phyloP scores from a whole-genome alignment of 1,284 basidiomycete genomes.

The Ceratobasidium sp. region DNA sequence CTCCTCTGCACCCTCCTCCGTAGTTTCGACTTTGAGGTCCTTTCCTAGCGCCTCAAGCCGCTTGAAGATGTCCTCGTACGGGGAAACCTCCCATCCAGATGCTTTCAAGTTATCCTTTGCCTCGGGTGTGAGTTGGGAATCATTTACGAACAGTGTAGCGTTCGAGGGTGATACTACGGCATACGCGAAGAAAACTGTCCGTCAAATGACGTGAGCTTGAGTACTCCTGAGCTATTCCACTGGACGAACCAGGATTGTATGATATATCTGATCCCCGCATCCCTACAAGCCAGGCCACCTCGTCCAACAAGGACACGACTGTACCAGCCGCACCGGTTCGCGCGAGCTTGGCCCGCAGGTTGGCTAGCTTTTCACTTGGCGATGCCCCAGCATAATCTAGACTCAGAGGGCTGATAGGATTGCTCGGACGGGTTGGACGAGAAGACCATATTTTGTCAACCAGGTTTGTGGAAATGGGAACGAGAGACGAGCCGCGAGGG shows the following conservation, averaged over 20 bases:
- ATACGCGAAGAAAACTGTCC: slow-evolving; percentile 90
- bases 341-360: slow-evolving; percentile 66
- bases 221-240: background rate
- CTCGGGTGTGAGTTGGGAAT: slow-evolving; percentile 63
- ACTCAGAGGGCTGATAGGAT: slow-evolving; percentile 73
- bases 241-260: slow-evolving; percentile 75
- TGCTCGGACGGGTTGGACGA: slow-evolving; percentile 73
- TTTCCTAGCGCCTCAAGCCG: slow-evolving; percentile 63
- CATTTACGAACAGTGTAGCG: slow-evolving; percentile 77
- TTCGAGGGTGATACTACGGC: slow-evolving; percentile 76
- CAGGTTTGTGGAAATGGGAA: slow-evolving; percentile 67
- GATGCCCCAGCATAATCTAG: slow-evolving; percentile 73
- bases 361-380: slow-evolving; percentile 69
- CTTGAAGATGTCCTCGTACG: slow-evolving; percentile 74
- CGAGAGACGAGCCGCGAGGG: slow-evolving; percentile 62
- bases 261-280: slow-evolving; percentile 91
- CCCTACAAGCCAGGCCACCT: slow-evolving; percentile 95
- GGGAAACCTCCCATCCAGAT: slow-evolving; percentile 61
- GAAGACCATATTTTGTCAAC: slow-evolving; percentile 83
- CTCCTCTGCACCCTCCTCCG: slow-evolving; percentile 39
- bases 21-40: slow-evolving; percentile 51
- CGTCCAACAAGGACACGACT: slow-evolving; percentile 84
- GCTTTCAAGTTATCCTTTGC: slow-evolving; percentile 62
- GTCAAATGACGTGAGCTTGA: background rate
- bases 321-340: slow-evolving; percentile 64